These are phyloP conservation scores for Aspergillus funiculosus DNA, from an alignment of 495 filamentous ascomycete species.

Conservation along the genomic window DNA sequence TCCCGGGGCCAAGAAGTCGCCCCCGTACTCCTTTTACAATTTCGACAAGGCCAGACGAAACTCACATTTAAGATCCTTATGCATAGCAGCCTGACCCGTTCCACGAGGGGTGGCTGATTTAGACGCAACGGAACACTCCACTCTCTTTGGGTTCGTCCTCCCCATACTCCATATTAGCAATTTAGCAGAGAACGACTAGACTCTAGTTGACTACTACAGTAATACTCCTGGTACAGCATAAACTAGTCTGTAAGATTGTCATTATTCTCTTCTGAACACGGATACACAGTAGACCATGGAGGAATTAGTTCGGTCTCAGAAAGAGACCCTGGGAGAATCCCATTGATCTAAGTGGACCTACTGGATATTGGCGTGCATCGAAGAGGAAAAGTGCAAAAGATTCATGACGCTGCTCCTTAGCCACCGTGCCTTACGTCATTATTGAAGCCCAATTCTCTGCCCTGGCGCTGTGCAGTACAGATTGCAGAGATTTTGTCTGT, in stretches of 20 bases:
- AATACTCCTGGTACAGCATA: not conserved
- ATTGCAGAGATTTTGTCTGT: too few relatives aligned
- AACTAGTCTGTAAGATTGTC: not conserved
- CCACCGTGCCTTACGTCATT: constrained; percentile 9
- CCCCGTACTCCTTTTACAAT: too few relatives aligned
- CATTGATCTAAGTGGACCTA: not conserved
- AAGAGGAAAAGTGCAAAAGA: too few relatives aligned
- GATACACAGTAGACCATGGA: too few relatives aligned
- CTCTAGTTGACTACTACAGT: too few relatives aligned
- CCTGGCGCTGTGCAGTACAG: too few relatives aligned
- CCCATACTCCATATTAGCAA: too few relatives aligned
- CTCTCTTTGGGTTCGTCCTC: constrained; percentile 2
- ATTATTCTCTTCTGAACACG: constrained; percentile 8
- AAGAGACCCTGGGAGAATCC: not conserved
- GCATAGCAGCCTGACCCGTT: constrained; percentile 21
- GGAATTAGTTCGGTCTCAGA: constrained; percentile 1
- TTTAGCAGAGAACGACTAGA: too few relatives aligned
- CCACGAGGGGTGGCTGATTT: constrained; percentile 20
- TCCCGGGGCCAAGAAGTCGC: too few relatives aligned
- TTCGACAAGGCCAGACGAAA: not conserved
- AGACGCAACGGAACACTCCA: constrained; percentile 13
- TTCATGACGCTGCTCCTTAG: too few relatives aligned
- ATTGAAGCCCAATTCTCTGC: constrained; percentile 10
- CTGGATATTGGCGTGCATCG: constrained; percentile 2
- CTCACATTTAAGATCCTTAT: constrained; percentile 8